Conservation (phyloP, 2,329 filamentous ascomycete species). For the Aphanocladium album region DNA sequence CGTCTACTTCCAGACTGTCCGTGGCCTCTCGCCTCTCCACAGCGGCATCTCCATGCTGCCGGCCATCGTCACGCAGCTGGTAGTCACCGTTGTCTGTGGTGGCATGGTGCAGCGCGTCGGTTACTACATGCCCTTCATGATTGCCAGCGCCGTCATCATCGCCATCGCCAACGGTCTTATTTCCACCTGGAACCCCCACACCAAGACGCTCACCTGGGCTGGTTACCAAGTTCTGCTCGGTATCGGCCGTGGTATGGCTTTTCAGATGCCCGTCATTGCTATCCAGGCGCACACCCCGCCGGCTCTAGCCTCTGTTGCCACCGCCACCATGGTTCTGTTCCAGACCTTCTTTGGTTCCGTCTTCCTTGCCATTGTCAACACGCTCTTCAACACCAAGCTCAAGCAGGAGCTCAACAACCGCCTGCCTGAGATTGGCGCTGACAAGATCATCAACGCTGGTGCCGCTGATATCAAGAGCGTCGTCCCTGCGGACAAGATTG, state of each 20-base stretch:
- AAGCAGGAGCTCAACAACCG: constrained; percentile 24
- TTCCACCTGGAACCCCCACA: constrained; percentile 33
- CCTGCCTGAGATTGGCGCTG: constrained; percentile 25
- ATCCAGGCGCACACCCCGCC: constrained; percentile 24
- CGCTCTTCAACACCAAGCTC: constrained; percentile 29
- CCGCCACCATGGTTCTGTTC: constrained; percentile 27
- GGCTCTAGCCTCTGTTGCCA: constrained; percentile 23
- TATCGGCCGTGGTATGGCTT: constrained; percentile 37
- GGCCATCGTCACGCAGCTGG: constrained; percentile 22
- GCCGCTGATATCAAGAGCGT: constrained; percentile 33
- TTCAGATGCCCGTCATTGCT: constrained; percentile 36
- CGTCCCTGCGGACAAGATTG: constrained; percentile 26
- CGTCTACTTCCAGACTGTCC: constrained; percentile 48
- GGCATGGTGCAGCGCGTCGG: constrained; percentile 27
- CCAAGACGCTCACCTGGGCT: constrained; percentile 35
- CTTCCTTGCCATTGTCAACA: constrained; percentile 34
- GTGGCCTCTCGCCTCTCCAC: constrained; percentile 24
- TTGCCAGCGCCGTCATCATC: constrained; percentile 26
- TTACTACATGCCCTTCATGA: constrained; percentile 40
- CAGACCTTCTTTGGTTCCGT: constrained; percentile 45
- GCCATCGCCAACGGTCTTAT: constrained; percentile 36
- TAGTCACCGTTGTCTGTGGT: constrained; percentile 21
- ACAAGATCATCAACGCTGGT: constrained; percentile 36
- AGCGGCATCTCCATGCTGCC: constrained; percentile 27
- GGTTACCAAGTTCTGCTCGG: constrained; percentile 42